These are phyloP conservation scores for Coleophoma crateriformis DNA, from an alignment of 2,329 filamentous ascomycete genomes.

Conservation along the genomic window DNA sequence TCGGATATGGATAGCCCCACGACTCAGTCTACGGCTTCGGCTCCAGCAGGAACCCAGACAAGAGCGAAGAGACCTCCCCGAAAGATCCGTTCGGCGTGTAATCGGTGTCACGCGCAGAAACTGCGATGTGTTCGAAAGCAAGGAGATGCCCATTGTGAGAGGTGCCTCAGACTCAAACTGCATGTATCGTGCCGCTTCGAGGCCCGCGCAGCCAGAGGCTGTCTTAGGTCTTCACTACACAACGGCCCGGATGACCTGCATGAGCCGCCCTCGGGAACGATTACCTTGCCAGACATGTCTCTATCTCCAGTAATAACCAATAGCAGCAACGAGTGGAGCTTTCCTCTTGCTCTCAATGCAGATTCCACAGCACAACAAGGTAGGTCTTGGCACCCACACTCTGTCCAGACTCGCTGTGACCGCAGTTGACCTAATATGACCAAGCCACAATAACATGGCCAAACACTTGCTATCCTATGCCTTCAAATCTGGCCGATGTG, in stretches of 20 bases:
- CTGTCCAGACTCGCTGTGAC: too few relatives aligned
- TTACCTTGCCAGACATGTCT: background rate
- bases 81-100: conserved; percentile 8
- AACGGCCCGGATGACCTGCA: background rate
- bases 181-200: conserved; percentile 2
- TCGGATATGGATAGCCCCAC: conserved; percentile 1
- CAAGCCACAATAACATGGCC: background rate
- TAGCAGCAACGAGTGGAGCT: background rate
- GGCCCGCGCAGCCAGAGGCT: conserved; percentile 1
- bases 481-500: background rate
- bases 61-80: background rate
- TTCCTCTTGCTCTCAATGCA: background rate
- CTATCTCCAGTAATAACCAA: background rate
- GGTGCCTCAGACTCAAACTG: conserved; percentile 5
- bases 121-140: conserved; percentile 2
- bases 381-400: background rate
- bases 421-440: too few relatives aligned
- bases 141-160: conserved; percentile 3
- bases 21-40: background rate
- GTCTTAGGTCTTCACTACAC: background rate
- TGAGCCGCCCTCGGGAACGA: background rate
- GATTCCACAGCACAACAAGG: background rate
- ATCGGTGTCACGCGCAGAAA: conserved; percentile 8
- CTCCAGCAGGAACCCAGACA: background rate
- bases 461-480: background rate